Evolutionary conservation across 75 land plant genomes (phyloP).

Genomic region (Chamaecyparis obtusa): DNA sequence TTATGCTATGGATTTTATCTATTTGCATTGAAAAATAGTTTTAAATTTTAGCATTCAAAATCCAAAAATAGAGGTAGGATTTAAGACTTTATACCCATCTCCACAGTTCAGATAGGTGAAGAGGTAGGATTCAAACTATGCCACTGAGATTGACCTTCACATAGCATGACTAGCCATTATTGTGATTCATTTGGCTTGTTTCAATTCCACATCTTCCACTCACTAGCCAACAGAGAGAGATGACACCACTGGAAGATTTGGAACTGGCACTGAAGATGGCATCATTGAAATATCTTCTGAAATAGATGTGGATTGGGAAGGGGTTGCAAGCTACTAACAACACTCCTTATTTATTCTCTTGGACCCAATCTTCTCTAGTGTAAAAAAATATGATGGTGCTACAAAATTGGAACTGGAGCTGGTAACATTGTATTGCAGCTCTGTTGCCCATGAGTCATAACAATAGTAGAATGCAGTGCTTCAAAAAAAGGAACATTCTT

Average conservation of each 20-base stretch:
- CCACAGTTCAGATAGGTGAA: too few relatives aligned
- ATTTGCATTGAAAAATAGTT: too few relatives aligned
- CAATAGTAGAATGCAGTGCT: not conserved
- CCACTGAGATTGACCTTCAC: too few relatives aligned
- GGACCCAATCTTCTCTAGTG: conserved; percentile 1
- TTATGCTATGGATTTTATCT: too few relatives aligned
- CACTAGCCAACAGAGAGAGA: not conserved
- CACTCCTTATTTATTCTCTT: not conserved
- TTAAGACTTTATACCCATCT: too few relatives aligned
- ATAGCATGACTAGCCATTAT: too few relatives aligned
- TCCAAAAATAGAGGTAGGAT: too few relatives aligned
- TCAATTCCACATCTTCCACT: too few relatives aligned
- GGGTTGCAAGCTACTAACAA: not conserved
- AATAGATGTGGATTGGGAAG: not conserved
- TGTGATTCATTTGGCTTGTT: too few relatives aligned
- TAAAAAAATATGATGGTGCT: not conserved
- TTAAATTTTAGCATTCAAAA: too few relatives aligned
- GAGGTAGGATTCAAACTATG: too few relatives aligned
- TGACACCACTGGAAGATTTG: not conserved
- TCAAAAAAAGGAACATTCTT: not conserved
- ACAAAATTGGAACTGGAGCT: conserved; percentile 1
- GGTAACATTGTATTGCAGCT: not conserved
- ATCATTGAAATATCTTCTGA: not conserved
- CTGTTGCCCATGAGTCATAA: not conserved
- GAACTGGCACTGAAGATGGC: not conserved